These are phyloP conservation scores for Thielaviopsis euricoi DNA, from an alignment of 2,329 filamentous ascomycete species.

Conservation along the genomic window DNA sequence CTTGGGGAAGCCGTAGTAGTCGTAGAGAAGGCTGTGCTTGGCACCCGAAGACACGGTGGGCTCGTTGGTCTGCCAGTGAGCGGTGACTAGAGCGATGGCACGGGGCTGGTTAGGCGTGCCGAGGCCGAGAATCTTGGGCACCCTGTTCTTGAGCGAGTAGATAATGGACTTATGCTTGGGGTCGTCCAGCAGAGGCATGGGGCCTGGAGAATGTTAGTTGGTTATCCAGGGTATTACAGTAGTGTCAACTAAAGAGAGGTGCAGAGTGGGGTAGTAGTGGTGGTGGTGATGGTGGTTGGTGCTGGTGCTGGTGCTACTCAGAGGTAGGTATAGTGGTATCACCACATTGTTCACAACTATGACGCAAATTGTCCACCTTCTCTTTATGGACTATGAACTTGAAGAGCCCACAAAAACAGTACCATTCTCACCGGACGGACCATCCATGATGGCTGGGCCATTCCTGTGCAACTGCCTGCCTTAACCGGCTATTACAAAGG, in stretches of 20 bases:
- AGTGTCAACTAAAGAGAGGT: neutral
- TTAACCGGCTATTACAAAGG: neutral
- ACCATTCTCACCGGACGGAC: neutral
- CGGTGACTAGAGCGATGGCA: constrained; percentile 40
- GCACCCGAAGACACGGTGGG: constrained; percentile 34
- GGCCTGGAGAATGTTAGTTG: constrained; percentile 24
- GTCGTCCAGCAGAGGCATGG: constrained; percentile 41
- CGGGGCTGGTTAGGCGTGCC: constrained; percentile 30
- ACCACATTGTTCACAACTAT: neutral
- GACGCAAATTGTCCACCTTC: neutral
- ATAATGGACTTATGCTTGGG: constrained; percentile 33
- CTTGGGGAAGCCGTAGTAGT: constrained; percentile 42
- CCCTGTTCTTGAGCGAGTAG: constrained; percentile 32
- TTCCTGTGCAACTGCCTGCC: neutral
- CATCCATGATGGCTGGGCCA: neutral
- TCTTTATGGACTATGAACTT: neutral
- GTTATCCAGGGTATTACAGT: neutral
- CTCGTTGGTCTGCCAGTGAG: constrained; percentile 35
- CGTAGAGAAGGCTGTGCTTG: constrained; percentile 34
- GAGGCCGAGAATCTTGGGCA: constrained; percentile 39
- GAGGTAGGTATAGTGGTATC: neutral
- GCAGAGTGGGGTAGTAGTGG: neutral
- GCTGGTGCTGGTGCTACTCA: no score
- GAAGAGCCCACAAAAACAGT: neutral
- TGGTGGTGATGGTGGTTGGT: neutral